Conservation (phyloP, 1,284 basidiomycete species). For the Ganoderma resinaceum region DNA sequence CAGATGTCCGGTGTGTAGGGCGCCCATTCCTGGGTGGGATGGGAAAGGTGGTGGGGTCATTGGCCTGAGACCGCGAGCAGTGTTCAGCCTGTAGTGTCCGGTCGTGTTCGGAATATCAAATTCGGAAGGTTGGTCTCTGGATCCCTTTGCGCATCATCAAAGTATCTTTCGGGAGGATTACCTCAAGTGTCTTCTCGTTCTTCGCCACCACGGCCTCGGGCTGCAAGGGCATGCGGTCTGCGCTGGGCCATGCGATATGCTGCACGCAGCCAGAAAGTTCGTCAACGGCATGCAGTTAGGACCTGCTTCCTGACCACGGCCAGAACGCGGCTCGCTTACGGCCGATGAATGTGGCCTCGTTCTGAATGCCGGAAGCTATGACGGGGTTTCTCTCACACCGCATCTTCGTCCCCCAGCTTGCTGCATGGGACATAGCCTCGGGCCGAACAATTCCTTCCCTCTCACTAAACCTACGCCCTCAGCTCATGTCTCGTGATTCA, state of each 20-base stretch:
- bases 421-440: conserved; percentile 1
- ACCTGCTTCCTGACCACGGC: not conserved
- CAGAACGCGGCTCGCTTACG: not conserved
- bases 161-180: not conserved
- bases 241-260: not conserved
- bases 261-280: not conserved
- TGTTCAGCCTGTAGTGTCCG: conserved; percentile 34
- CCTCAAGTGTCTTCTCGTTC: not conserved
- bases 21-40: conserved; percentile 48
- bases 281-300: not conserved
- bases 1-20: conserved; percentile 51
- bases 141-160: not conserved
- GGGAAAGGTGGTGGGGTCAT: conserved; percentile 49
- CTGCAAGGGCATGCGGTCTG: not conserved
- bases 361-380: conserved; percentile 2
- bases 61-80: conserved; percentile 44
- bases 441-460: not conserved
- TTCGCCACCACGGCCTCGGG: not conserved
- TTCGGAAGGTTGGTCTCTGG: conserved; percentile 13
- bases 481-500: not conserved
- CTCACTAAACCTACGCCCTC: not conserved
- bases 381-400: not conserved
- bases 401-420: not conserved
- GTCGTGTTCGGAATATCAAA: conserved; percentile 9
- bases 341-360: not conserved